phyloP scores from a whole-genome alignment of 179 eudicot genomes.

The Beta corolliflora region DNA sequence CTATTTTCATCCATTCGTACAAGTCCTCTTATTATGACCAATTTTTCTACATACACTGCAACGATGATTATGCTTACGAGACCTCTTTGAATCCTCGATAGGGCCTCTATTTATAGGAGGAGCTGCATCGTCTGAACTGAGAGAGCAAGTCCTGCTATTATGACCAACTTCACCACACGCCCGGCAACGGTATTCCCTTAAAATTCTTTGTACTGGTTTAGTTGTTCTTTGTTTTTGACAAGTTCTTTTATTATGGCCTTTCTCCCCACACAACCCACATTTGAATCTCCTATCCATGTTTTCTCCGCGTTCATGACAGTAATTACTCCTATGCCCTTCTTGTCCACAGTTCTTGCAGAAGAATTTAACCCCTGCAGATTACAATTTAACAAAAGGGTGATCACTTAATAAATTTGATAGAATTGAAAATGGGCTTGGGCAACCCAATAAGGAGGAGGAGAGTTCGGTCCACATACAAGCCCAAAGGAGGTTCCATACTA shows the following conservation, averaged over 20 bases:
- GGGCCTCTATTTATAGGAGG: background rate
- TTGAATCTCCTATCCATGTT: slow-evolving; percentile 46
- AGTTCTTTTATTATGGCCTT: slow-evolving; percentile 81
- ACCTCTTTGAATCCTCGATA: background rate
- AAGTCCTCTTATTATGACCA: slow-evolving; percentile 26
- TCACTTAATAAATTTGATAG: no score
- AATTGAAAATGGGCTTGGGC: no score
- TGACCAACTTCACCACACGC: slow-evolving; percentile 64
- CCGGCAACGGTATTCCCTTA: slow-evolving; percentile 45
- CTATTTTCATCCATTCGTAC: background rate
- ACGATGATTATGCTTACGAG: slow-evolving; percentile 14
- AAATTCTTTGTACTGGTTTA: slow-evolving; percentile 25
- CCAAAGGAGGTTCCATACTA: no score
- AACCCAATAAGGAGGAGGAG: no score
- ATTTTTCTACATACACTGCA: slow-evolving; percentile 28
- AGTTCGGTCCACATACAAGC: no score
- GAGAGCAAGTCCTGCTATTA: slow-evolving; percentile 70
- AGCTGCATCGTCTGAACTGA: slow-evolving; percentile 10
- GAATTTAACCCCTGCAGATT: slow-evolving; percentile 60
- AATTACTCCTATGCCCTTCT: slow-evolving; percentile 82
- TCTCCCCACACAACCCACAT: slow-evolving; percentile 72
- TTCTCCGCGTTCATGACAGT: slow-evolving; percentile 63
- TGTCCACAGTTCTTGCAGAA: slow-evolving; percentile 79
- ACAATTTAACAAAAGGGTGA: background rate
- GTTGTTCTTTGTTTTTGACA: slow-evolving; percentile 47